Evolutionary conservation across 2,329 filamentous ascomycete species (phyloP).

Genomic region (Colletotrichum brevisporum): DNA sequence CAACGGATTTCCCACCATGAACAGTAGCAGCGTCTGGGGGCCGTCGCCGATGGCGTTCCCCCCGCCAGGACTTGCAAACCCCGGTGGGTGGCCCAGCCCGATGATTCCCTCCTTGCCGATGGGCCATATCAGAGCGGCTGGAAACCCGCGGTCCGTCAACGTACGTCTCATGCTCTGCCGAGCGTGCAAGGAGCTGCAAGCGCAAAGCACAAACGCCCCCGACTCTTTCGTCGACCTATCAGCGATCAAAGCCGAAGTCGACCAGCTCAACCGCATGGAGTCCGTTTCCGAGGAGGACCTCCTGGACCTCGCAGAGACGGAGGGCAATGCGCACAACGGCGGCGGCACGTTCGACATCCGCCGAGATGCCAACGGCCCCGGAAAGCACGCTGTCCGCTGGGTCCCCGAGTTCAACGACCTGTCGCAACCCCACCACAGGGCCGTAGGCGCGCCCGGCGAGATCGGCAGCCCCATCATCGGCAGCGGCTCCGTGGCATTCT

Average conservation of each 20-base stretch:
- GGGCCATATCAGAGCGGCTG: conserved; percentile 25
- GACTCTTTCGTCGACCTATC: conserved; percentile 80
- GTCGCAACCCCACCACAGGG: conserved; percentile 55
- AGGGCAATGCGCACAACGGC: conserved; percentile 88
- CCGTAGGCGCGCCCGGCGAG: conserved; percentile 73
- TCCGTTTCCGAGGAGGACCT: conserved; percentile 75
- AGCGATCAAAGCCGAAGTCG: conserved; percentile 73
- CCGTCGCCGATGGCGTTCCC: conserved; percentile 54
- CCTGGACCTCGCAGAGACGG: conserved; percentile 88
- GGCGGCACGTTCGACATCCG: conserved; percentile 87
- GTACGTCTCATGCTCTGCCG: conserved; percentile 83
- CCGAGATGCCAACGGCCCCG: conserved; percentile 58
- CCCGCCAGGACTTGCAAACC: conserved; percentile 62
- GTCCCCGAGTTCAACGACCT: conserved; percentile 65
- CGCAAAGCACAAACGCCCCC: conserved; percentile 54
- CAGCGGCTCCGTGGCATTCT: conserved; percentile 50
- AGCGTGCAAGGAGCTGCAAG: conserved; percentile 77
- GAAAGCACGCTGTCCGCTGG: conserved; percentile 65
- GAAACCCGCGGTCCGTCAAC: conserved; percentile 58
- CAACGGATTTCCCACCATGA: conserved; percentile 52
- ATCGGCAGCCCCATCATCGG: conserved; percentile 77
- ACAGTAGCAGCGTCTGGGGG: conserved; percentile 58
- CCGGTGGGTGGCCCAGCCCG: conserved; percentile 51
- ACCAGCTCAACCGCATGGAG: conserved; percentile 37
- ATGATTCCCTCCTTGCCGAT: conserved; percentile 35